A percentile compares a stretch with the other conserved stretches of the same genome.
phyloP scores from a whole-genome alignment of 2,329 filamentous ascomycete genomes.

The Monosporascus sp. region DNA sequence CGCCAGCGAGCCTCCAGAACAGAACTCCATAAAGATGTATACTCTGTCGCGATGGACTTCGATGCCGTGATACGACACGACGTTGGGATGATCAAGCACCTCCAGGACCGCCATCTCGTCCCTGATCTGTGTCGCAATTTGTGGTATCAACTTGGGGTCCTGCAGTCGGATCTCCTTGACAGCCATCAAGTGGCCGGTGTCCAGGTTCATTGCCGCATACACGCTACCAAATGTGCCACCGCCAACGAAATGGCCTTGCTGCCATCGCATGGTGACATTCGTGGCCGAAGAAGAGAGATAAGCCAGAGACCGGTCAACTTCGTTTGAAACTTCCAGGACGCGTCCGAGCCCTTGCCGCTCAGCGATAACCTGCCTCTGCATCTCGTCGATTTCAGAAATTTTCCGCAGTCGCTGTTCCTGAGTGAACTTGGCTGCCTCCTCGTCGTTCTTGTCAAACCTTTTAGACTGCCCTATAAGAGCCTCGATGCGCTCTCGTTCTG shows the following conservation, averaged over 20 bases:
- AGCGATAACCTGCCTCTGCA: constrained; percentile 71
- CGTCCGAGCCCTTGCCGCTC: constrained; percentile 84
- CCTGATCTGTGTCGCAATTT: constrained; percentile 86
- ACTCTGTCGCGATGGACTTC: constrained; percentile 98
- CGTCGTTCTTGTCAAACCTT: constrained; percentile 78
- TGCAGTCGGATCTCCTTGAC: constrained; percentile 98
- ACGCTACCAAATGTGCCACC: constrained; percentile 97
- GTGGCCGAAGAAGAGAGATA: constrained; percentile 91
- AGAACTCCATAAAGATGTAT: constrained; percentile 99
- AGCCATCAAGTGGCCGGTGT: constrained; percentile 94
- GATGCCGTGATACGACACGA: constrained; percentile 96
- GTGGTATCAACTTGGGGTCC: constrained; percentile 92
- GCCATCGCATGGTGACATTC: constrained; percentile 94
- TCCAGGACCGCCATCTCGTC: constrained; percentile 97
- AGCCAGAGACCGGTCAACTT: constrained; percentile 90
- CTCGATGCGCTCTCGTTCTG: constrained; percentile 84
- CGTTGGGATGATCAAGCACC: constrained; percentile 92
- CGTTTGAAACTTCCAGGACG: constrained; percentile 89
- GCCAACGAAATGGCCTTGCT: constrained; percentile 96
- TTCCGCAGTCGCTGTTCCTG: constrained; percentile 69
- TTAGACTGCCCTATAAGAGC: constrained; percentile 71
- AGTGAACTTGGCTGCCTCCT: constrained; percentile 74
- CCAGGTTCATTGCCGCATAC: constrained; percentile 94
- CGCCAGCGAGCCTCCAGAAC: constrained; percentile 88
- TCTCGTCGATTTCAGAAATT: constrained; percentile 70